Evolutionary conservation across 2,329 filamentous ascomycete species (phyloP).

Genomic region (Sporothrix humicola): DNA sequence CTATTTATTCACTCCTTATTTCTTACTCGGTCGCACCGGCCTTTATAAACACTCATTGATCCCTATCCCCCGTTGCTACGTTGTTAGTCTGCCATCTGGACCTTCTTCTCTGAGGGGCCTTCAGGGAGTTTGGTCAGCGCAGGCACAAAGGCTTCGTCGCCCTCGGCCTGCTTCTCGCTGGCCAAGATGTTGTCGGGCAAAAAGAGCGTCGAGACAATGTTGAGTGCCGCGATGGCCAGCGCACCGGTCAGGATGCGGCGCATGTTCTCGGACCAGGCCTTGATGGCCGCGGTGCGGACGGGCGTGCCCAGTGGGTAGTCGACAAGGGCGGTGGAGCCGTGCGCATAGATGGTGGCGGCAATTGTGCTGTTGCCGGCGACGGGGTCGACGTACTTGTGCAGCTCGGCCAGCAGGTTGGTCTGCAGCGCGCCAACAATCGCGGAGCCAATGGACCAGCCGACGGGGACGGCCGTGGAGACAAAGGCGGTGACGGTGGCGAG

Average conservation of each 20-base stretch:
- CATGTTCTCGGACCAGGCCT: slow-evolving; percentile 12
- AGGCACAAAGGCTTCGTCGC: neutral
- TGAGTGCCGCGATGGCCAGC: neutral
- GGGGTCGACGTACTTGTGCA: neutral
- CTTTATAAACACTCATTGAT: too few relatives aligned
- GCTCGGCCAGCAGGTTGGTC: slow-evolving; percentile 10
- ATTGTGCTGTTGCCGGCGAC: neutral
- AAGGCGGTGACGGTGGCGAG: slow-evolving; percentile 25
- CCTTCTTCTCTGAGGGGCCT: neutral
- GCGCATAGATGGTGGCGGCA: neutral
- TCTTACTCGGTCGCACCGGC: too few relatives aligned
- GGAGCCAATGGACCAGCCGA: slow-evolving; percentile 22
- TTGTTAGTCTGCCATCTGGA: neutral
- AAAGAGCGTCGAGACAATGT: neutral
- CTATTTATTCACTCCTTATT: too few relatives aligned
- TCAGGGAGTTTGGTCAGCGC: neutral
- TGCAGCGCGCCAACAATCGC: slow-evolving; percentile 23
- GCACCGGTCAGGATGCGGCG: neutral
- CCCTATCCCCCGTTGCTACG: too few relatives aligned
- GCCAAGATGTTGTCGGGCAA: neutral
- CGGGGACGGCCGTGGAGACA: neutral
- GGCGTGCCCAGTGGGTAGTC: neutral
- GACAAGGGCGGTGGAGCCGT: neutral
- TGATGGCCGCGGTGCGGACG: neutral
- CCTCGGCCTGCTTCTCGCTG: neutral